Percentiles rank a stretch among this genome's conserved stretches.
These are phyloP conservation scores for Chlorella sp. DNA, from an alignment of 139 green algal genomes.

Conservation along the genomic window DNA sequence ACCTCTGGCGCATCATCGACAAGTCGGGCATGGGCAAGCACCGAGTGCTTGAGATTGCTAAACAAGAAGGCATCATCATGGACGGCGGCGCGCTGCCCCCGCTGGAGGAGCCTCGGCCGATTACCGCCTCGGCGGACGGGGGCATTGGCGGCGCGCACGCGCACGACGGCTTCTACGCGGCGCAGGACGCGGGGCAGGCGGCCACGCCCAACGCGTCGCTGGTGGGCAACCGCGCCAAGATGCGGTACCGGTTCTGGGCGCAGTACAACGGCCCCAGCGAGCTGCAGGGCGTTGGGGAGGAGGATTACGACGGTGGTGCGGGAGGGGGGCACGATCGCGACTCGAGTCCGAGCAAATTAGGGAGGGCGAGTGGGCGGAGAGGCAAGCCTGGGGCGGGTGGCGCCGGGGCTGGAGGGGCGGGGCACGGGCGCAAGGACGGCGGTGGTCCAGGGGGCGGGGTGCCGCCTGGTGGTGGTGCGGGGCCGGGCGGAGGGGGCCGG, in stretches of 20 bases:
- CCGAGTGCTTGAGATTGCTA: constrained; percentile 30
- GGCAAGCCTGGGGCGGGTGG: neutral
- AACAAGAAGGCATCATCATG: constrained; percentile 47
- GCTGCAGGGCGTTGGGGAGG: neutral
- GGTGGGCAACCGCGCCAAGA: constrained; percentile 18
- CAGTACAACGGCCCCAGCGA: constrained; percentile 4
- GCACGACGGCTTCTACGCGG: no score
- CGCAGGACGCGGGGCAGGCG: neutral
- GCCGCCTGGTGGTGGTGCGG: neutral
- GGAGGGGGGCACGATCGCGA: no score
- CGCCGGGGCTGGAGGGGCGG: no score
- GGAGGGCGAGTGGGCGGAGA: neutral
- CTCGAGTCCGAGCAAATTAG: neutral
- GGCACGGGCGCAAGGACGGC: no score
- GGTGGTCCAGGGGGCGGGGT: no score
- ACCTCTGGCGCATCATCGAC: constrained; percentile 61
- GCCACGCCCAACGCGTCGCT: constrained; percentile 15
- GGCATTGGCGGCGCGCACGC: no score
- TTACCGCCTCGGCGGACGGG: neutral
- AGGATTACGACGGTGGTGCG: neutral
- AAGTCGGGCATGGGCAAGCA: constrained; percentile 30
- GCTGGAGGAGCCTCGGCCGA: constrained; percentile 2
- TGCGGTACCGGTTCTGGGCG: constrained; percentile 21
- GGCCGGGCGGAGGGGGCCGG: no score
- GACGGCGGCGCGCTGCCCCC: constrained; percentile 30